A percentile compares a stretch with the other conserved stretches of the same genome.
Conservation (phyloP, 208 protist genomes). For the Herpetomonas tarakana region DNA sequence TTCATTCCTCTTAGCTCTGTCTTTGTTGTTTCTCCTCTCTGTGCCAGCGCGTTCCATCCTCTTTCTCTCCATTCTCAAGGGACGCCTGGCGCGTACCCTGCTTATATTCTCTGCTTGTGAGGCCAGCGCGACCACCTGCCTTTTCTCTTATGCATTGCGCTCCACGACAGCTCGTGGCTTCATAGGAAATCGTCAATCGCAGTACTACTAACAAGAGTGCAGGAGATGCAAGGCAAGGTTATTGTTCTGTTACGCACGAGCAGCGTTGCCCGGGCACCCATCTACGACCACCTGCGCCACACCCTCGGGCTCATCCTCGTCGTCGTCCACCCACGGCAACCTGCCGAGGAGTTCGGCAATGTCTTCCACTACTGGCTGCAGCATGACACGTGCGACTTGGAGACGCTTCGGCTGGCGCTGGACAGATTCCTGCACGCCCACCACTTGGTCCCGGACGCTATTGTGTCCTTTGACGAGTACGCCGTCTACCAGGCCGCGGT, state of each 20-base stretch:
- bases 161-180: too few species aligned
- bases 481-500: slow-evolving; percentile 59
- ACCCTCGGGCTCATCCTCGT: slow-evolving; percentile 37
- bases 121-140: too few species aligned
- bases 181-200: too few species aligned
- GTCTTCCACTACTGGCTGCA: slow-evolving; percentile 50
- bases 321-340: slow-evolving; percentile 42
- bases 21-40: too few species aligned
- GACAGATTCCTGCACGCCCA: slow-evolving; percentile 17
- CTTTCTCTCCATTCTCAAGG: too few species aligned
- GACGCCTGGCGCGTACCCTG: too few species aligned
- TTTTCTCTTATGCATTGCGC: too few species aligned
- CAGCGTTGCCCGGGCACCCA: slow-evolving; percentile 53
- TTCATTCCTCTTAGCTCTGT: too few species aligned
- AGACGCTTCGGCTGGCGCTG: slow-evolving; percentile 22
- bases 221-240: slow-evolving; percentile 57
- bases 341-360: slow-evolving; percentile 29
- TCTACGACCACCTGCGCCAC: slow-evolving; percentile 51
- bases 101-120: too few species aligned
- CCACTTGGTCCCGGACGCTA: slow-evolving; percentile 32
- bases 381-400: slow-evolving; percentile 51
- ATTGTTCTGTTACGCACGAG: slow-evolving; percentile 71
- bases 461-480: slow-evolving; percentile 88
- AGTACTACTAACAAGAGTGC: too few species aligned
- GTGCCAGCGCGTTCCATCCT: too few species aligned